These are phyloP conservation scores for Scutellaria minor DNA, from an alignment of 257 asterid genomes.

Conservation along the genomic window DNA sequence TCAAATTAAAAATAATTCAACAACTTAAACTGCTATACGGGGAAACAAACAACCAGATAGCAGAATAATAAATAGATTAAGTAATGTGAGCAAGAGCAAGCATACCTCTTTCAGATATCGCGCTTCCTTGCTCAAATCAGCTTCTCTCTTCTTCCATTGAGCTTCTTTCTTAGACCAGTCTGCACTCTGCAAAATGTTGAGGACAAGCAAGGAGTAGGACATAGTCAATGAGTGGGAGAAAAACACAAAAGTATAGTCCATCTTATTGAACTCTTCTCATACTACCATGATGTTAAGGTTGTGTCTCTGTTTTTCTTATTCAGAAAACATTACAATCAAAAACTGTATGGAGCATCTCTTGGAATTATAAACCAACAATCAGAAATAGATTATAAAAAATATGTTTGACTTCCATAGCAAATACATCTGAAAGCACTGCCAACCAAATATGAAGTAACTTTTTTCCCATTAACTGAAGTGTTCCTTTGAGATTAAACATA, in stretches of 20 bases:
- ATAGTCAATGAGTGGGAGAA: background rate
- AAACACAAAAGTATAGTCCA: slow-evolving; percentile 20
- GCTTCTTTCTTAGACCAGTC: slow-evolving; percentile 66
- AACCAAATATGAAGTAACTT: background rate
- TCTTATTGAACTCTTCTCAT: slow-evolving; percentile 7
- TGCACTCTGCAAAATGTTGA: slow-evolving; percentile 48
- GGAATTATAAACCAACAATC: background rate
- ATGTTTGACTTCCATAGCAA: background rate
- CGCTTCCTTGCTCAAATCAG: slow-evolving; percentile 57
- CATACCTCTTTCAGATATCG: slow-evolving; percentile 58
- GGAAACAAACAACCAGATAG: slow-evolving; percentile 17
- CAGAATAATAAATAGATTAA: slow-evolving; percentile 8
- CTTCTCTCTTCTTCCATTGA: slow-evolving; percentile 74
- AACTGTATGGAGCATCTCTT: background rate
- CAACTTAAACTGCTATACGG: background rate
- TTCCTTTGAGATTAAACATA: background rate
- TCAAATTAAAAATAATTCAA: background rate
- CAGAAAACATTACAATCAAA: background rate
- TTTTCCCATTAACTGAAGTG: background rate
- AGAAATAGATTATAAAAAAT: background rate
- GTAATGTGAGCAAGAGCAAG: slow-evolving; percentile 3
- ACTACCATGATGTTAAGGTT: slow-evolving; percentile 15
- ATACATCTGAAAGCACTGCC: background rate
- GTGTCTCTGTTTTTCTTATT: background rate
- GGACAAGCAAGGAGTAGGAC: slow-evolving; percentile 23